These are phyloP conservation scores for Beta vulgaris DNA, from an alignment of 148 eudicot species.

Conservation along the genomic window DNA sequence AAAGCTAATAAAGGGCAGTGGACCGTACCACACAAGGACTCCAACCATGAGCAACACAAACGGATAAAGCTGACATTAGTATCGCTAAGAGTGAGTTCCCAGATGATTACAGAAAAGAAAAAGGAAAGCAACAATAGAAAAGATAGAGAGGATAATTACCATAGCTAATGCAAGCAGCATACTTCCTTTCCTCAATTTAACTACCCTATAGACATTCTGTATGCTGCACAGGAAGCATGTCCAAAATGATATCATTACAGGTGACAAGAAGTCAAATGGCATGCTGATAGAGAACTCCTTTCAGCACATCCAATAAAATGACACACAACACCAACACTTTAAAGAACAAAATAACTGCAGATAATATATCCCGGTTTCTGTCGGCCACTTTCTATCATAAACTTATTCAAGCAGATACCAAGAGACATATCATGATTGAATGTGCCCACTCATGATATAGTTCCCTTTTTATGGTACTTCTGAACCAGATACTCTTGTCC, in stretches of 20 bases:
- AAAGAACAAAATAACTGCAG: background rate
- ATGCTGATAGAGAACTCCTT: background rate
- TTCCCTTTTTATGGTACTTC: background rate
- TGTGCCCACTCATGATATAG: background rate
- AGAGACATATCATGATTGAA: background rate
- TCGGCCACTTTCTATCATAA: background rate
- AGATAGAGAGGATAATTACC: slow-evolving; percentile 40
- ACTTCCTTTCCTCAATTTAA: slow-evolving; percentile 74
- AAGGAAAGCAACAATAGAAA: background rate
- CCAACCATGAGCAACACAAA: slow-evolving; percentile 74
- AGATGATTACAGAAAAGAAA: background rate
- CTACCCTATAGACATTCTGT: slow-evolving; percentile 65
- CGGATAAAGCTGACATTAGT: slow-evolving; percentile 69
- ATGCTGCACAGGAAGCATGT: slow-evolving; percentile 50
- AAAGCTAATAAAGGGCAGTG: slow-evolving; percentile 6
- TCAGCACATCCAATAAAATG: slow-evolving; percentile 14
- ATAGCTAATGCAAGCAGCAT: slow-evolving; percentile 87
- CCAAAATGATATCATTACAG: slow-evolving; percentile 11
- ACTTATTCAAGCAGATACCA: background rate
- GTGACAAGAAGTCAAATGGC: background rate
- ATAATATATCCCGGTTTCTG: background rate
- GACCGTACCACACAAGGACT: slow-evolving; percentile 64
- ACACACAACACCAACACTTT: background rate
- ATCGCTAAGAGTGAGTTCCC: slow-evolving; percentile 13
- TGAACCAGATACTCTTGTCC: background rate